Conservation (phyloP, 1,284 basidiomycete genomes). For the Kwoniella shivajii region DNA sequence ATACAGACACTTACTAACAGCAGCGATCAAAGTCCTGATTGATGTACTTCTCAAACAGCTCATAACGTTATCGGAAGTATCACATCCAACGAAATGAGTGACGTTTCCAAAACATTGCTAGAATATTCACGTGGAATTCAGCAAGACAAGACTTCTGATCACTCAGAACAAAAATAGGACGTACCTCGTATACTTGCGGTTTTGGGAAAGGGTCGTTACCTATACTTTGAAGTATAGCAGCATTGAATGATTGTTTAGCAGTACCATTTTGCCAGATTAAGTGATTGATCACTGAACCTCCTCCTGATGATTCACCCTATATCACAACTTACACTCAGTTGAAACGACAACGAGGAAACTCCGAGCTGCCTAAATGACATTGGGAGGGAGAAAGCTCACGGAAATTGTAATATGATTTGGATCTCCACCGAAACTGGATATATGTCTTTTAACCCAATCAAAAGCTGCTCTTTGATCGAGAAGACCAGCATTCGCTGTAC, state of each 20-base stretch:
- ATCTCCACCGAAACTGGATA: conserved; percentile 48
- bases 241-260: conserved; percentile 16
- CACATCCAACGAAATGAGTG: conserved; percentile 19
- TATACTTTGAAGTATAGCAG: conserved; percentile 24
- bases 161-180: neutral
- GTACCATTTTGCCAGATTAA: conserved; percentile 21
- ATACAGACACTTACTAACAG: conserved; percentile 22
- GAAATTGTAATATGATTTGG: conserved; percentile 50
- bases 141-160: neutral
- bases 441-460: conserved; percentile 47
- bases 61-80: conserved; percentile 16
- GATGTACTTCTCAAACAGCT: conserved; percentile 12
- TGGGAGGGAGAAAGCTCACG: conserved; percentile 3
- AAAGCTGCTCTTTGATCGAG: conserved; percentile 48
- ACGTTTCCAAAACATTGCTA: conserved; percentile 24
- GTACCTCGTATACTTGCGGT: conserved; percentile 15
- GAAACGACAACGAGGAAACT: neutral
- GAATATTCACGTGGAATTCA: neutral
- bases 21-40: conserved; percentile 13
- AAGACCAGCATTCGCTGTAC: conserved; percentile 49
- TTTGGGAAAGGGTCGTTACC: conserved; percentile 25
- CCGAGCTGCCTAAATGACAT: neutral
- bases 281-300: conserved; percentile 25
- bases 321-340: neutral
- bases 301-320: conserved; percentile 23